Conservation (phyloP, 257 asterid species). For the Nicotiana tomentosiformis region DNA sequence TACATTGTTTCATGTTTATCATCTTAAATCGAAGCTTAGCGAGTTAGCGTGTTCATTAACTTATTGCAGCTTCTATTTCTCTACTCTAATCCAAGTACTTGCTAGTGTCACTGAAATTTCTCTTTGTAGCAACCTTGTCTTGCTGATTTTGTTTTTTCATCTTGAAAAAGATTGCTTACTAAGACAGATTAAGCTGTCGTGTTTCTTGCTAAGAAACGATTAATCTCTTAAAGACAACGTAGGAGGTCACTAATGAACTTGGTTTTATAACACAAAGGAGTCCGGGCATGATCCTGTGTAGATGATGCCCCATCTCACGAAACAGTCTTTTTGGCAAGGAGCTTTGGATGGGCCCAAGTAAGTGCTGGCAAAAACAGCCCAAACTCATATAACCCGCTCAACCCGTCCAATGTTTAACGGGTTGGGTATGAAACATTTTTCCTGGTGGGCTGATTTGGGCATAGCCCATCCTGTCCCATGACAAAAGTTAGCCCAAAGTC, state of each 20-base stretch:
- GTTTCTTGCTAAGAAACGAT: not conserved
- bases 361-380: too few species aligned
- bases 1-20: not conserved
- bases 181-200: not conserved
- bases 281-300: too few species aligned
- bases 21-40: not conserved
- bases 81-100: not conserved
- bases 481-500: too few species aligned
- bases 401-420: too few species aligned
- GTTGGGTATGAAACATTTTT: too few species aligned
- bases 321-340: too few species aligned
- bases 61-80: not conserved
- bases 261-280: too few species aligned
- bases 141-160: not conserved
- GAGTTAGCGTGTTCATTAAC: not conserved
- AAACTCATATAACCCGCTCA: too few species aligned
- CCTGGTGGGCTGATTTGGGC: too few species aligned
- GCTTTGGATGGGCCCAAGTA: too few species aligned
- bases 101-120: not conserved
- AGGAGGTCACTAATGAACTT: not conserved
- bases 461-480: too few species aligned
- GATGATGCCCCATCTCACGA: too few species aligned
- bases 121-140: not conserved
- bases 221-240: not conserved
- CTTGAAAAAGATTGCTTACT: not conserved